Conservation (phyloP, 441 rosid genomes). For the Adansonia grandidieri region DNA sequence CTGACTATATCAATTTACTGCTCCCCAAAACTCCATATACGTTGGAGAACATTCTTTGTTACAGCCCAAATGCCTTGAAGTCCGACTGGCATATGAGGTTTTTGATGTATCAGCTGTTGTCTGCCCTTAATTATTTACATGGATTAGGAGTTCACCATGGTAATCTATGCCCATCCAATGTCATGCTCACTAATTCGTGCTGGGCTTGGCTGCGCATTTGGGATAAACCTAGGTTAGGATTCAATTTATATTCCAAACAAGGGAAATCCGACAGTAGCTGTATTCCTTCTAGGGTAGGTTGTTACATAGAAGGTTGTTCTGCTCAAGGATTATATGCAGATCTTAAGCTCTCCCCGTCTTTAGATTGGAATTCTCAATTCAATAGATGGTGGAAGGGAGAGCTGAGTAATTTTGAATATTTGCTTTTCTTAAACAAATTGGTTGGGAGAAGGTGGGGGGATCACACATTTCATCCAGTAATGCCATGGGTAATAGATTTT, state of each 20-base stretch:
- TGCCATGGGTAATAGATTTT: constrained; percentile 99
- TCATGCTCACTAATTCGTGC: constrained; percentile 66
- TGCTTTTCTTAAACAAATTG: constrained; percentile 77
- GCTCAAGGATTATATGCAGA: constrained; percentile 62
- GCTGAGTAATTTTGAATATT: constrained; percentile 85
- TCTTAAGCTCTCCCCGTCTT: constrained; percentile 56
- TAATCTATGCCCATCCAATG: constrained; percentile 68
- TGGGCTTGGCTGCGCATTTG: constrained; percentile 76
- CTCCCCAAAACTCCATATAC: constrained; percentile 76
- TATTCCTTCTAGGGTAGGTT: constrained; percentile 38
- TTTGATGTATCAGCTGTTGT: constrained; percentile 76
- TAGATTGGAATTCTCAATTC: constrained; percentile 75
- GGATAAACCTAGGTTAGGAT: constrained; percentile 43
- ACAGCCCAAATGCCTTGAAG: constrained; percentile 63
- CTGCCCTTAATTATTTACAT: constrained; percentile 75
- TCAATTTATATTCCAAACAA: constrained; percentile 33
- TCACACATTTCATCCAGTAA: constrained; percentile 84
- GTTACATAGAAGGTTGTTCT: constrained; percentile 58
- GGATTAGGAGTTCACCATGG: constrained; percentile 70
- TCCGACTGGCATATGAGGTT: constrained; percentile 82
- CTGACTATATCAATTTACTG: constrained; percentile 54
- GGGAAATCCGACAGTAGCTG: constrained; percentile 23
- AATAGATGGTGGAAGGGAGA: constrained; percentile 91
- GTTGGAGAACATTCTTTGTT: constrained; percentile 77
- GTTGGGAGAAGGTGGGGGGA: constrained; percentile 99